Conservation (phyloP, 306 rosid genomes). For the Cyamopsis tetragonoloba region DNA sequence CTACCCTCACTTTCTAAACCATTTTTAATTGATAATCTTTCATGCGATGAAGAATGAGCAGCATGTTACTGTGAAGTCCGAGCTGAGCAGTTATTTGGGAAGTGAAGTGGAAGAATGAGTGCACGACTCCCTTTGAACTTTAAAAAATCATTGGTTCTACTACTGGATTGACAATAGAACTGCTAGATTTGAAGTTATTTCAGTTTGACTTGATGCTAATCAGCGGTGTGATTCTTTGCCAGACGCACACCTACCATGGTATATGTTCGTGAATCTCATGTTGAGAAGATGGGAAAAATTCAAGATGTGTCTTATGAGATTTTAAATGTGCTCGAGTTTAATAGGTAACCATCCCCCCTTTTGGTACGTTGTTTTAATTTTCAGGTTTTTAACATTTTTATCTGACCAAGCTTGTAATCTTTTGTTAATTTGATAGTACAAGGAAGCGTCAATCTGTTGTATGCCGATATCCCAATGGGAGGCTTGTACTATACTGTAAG, state of each 20-base stretch:
- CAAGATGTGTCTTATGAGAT: slow-evolving; percentile 82
- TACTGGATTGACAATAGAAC: slow-evolving; percentile 12
- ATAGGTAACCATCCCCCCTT: slow-evolving; percentile 50
- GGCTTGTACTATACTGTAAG: slow-evolving; percentile 93
- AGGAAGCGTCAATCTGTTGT: slow-evolving; percentile 98
- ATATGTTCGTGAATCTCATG: slow-evolving; percentile 88
- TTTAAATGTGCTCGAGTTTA: slow-evolving; percentile 93
- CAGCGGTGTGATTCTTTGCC: slow-evolving; percentile 25
- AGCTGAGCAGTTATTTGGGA: slow-evolving; percentile 10
- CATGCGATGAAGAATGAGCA: too few species aligned
- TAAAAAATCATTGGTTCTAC: neutral
- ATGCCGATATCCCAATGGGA: slow-evolving; percentile 93
- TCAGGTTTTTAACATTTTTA: neutral
- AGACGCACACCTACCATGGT: slow-evolving; percentile 91
- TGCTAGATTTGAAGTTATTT: slow-evolving; percentile 14
- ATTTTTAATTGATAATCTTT: too few species aligned
- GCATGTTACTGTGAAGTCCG: neutral
- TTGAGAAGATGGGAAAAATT: slow-evolving; percentile 70
- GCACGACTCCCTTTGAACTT: neutral
- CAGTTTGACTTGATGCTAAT: slow-evolving; percentile 29
- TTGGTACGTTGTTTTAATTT: neutral
- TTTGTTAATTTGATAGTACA: slow-evolving; percentile 52
- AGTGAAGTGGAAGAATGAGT: neutral
- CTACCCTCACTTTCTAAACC: too few species aligned
- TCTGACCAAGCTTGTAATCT: slow-evolving; percentile 21